phyloP scores from a whole-genome alignment of 1,284 basidiomycete species.

The Schizophyllum commune region DNA sequence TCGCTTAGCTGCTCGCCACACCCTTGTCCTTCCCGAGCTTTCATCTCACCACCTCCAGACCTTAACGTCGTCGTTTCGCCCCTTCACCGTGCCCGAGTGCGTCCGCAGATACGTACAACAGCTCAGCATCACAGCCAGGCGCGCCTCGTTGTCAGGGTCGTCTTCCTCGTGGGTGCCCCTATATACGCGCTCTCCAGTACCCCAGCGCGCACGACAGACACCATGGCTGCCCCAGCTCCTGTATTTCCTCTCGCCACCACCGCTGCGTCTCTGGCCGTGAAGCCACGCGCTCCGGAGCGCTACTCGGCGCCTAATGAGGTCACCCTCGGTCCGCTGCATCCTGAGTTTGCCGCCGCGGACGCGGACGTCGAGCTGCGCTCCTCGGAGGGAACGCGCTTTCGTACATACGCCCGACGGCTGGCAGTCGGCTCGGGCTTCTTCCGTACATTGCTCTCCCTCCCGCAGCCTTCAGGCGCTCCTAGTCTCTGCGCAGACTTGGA shows the following conservation, averaged over 20 bases:
- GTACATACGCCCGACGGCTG: not conserved
- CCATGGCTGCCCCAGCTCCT: not conserved
- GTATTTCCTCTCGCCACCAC: not conserved
- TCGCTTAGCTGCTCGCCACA: not conserved
- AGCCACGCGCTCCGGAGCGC: not conserved
- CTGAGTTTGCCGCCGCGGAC: not conserved
- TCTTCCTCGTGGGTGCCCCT: not conserved
- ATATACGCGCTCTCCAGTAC: not conserved
- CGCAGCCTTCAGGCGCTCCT: constrained; percentile 3
- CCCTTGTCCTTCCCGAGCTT: not conserved
- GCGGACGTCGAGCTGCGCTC: constrained; percentile 6
- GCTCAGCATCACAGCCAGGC: not conserved
- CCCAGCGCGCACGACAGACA: not conserved
- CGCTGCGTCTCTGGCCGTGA: not conserved
- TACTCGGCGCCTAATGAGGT: not conserved
- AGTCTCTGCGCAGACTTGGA: constrained; percentile 7
- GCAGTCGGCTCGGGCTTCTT: not conserved
- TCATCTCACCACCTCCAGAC: not conserved
- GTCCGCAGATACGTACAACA: not conserved
- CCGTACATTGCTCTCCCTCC: constrained; percentile 11
- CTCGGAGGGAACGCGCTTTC: not conserved
- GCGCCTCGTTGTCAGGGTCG: not conserved
- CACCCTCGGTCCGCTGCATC: not conserved
- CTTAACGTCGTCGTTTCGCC: not conserved
- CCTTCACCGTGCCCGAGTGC: not conserved